Conservation (phyloP, 768 basidiomycete genomes). For the Lenzites betulinus region DNA sequence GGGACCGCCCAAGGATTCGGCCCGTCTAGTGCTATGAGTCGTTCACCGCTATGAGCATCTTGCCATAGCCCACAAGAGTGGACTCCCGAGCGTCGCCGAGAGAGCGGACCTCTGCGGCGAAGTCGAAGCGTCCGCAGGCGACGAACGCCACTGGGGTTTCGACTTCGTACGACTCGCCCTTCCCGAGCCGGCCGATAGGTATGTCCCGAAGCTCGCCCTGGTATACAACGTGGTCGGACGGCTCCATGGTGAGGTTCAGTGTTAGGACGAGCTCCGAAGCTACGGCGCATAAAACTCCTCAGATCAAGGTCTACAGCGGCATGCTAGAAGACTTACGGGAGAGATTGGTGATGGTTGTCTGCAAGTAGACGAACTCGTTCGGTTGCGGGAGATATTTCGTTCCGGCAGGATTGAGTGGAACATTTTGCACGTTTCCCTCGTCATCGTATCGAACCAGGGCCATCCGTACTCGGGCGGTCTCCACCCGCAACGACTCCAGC, state of each 20-base stretch:
- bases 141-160: slow-evolving; percentile 73
- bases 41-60: slow-evolving; percentile 17
- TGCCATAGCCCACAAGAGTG: slow-evolving; percentile 19
- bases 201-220: slow-evolving; percentile 69
- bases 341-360: slow-evolving; percentile 60
- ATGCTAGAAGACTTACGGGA: slow-evolving; percentile 50
- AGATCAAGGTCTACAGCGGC: too few relatives aligned
- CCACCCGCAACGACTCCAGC: slow-evolving; percentile 74
- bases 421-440: slow-evolving; percentile 16
- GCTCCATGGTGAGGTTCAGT: slow-evolving; percentile 55
- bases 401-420: slow-evolving; percentile 32
- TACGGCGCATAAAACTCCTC: slow-evolving; percentile 28
- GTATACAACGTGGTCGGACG: slow-evolving; percentile 64
- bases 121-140: slow-evolving; percentile 62
- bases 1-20: too few relatives aligned
- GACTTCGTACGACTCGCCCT: slow-evolving; percentile 52
- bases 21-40: not conserved
- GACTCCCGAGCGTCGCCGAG: slow-evolving; percentile 20
- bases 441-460: slow-evolving; percentile 42
- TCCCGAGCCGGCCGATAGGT: slow-evolving; percentile 61
- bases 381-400: slow-evolving; percentile 53
- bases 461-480: slow-evolving; percentile 62
- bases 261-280: slow-evolving; percentile 55
- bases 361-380: slow-evolving; percentile 66
- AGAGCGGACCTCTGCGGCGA: slow-evolving; percentile 40